Evolutionary conservation across 2,329 filamentous ascomycete genomes (phyloP).

Genomic region (Ceratocystis huliohia): DNA sequence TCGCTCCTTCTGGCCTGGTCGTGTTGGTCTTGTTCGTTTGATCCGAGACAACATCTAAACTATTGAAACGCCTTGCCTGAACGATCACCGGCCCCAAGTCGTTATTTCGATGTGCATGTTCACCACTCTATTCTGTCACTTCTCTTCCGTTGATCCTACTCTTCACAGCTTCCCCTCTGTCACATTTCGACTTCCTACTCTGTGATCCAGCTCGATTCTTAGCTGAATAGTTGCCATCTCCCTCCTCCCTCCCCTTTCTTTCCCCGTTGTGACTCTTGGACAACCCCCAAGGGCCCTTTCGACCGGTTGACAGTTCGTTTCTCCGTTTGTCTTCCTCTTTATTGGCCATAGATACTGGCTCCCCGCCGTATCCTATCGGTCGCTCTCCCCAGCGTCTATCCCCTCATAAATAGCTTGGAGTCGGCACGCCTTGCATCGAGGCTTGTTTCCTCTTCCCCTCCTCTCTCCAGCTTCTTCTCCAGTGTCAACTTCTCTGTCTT

Average conservation of each 20-base stretch:
- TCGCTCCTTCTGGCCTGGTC: background rate
- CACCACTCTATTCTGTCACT: conserved; percentile 6
- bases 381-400: background rate
- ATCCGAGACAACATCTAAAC: background rate
- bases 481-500: background rate
- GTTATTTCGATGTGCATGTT: background rate
- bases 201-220: background rate
- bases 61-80: background rate
- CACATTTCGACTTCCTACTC: background rate
- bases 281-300: background rate
- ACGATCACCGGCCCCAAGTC: background rate
- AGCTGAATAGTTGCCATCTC: background rate
- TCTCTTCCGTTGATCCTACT: background rate
- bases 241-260: background rate
- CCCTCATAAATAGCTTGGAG: background rate
- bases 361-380: background rate
- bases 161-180: background rate
- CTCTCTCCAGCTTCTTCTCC: background rate
- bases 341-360: background rate
- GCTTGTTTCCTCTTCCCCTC: background rate
- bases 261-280: background rate
- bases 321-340: background rate
- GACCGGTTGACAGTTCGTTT: background rate
- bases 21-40: background rate
- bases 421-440: background rate